Conservation (phyloP, 768 basidiomycete species). For the Inosperma sp. region DNA sequence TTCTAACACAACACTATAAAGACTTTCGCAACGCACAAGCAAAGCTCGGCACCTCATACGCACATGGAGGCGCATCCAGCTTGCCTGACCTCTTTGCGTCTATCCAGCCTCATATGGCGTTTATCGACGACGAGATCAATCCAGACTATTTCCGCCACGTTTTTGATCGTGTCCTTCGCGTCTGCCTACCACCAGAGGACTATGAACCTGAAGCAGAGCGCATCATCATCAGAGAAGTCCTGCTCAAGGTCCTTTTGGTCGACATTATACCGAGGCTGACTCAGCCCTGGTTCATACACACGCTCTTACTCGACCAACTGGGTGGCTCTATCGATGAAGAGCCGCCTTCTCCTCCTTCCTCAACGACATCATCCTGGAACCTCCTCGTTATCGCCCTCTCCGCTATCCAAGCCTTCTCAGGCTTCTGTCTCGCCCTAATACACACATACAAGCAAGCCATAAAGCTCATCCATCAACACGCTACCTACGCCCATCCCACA, state of each 20-base stretch:
- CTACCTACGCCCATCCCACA: constrained; percentile 7
- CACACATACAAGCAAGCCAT: constrained; percentile 69
- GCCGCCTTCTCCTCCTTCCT: constrained; percentile 22
- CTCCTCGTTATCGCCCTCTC: constrained; percentile 70
- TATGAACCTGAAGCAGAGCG: constrained; percentile 75
- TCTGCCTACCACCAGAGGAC: constrained; percentile 73
- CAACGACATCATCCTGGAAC: constrained; percentile 41
- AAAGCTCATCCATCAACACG: constrained; percentile 53
- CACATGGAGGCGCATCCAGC: constrained; percentile 56
- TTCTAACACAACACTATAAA: constrained; percentile 70
- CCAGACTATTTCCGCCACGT: constrained; percentile 76
- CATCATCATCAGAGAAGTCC: constrained; percentile 77
- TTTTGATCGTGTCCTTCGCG: constrained; percentile 69
- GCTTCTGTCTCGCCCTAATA: constrained; percentile 61
- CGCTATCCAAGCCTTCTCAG: constrained; percentile 66
- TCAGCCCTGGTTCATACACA: constrained; percentile 90
- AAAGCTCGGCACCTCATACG: constrained; percentile 67
- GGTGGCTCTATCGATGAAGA: constrained; percentile 38
- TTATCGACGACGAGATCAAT: constrained; percentile 61
- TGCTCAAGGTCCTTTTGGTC: constrained; percentile 71
- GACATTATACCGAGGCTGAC: constrained; percentile 65
- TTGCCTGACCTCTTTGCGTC: constrained; percentile 71
- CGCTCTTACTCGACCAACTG: constrained; percentile 59
- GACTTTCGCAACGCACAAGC: constrained; percentile 69
- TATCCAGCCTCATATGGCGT: constrained; percentile 80